These are phyloP conservation scores for Emergomyces orientalis DNA, from an alignment of 2,329 filamentous ascomycete genomes.

Conservation along the genomic window DNA sequence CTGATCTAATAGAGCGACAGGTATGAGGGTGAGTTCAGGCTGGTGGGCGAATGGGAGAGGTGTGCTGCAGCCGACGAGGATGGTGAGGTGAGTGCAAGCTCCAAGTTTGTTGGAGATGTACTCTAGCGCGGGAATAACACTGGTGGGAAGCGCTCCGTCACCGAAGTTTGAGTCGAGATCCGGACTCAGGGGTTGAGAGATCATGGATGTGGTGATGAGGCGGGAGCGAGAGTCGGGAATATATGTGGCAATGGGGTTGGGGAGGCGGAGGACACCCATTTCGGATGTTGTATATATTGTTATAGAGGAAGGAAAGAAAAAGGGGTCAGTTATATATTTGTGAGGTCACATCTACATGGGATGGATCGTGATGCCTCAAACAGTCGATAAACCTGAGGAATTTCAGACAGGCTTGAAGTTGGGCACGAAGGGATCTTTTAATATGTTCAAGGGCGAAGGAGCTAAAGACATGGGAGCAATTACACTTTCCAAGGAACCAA, in stretches of 20 bases:
- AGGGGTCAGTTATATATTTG: neutral
- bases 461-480: neutral
- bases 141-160: conserved; percentile 21
- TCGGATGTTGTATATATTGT: conserved; percentile 4
- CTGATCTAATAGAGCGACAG: conserved; percentile 26
- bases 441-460: neutral
- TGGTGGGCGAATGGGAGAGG: conserved; percentile 31
- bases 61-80: conserved; percentile 33
- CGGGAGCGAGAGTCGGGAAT: conserved; percentile 18
- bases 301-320: no score
- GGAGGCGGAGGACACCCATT: conserved; percentile 30
- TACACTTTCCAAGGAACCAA: neutral
- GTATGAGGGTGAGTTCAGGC: conserved; percentile 32
- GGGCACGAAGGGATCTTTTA: neutral
- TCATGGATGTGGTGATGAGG: conserved; percentile 32
- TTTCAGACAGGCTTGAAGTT: neutral
- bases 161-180: conserved; percentile 32
- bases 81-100: conserved; percentile 31
- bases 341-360: neutral
- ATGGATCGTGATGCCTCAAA: neutral
- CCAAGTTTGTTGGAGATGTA: conserved; percentile 35
- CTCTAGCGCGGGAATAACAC: conserved; percentile 32
- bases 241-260: conserved; percentile 29
- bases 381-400: neutral
- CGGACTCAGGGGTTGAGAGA: conserved; percentile 33